A percentile compares a stretch with the other conserved stretches of the same genome.
Conservation (phyloP, 2,329 filamentous ascomycete species). For the Hymenoscyphus scutula region DNA sequence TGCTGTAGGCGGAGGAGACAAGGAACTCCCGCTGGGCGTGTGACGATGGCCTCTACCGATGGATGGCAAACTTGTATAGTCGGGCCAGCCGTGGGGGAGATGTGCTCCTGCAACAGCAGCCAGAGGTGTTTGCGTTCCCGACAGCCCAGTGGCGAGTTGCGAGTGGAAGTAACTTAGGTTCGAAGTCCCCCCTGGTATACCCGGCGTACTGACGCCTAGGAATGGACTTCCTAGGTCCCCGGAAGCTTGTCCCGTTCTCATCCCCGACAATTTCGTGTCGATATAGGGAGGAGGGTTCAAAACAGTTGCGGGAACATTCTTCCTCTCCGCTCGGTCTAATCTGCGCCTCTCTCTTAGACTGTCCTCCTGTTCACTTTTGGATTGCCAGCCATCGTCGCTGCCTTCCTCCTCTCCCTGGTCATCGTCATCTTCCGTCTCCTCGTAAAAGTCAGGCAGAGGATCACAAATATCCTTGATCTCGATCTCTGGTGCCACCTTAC, state of each 20-base stretch:
- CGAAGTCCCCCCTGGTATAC: constrained; percentile 68
- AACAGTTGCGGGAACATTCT: constrained; percentile 26
- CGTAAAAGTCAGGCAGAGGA: constrained; percentile 94
- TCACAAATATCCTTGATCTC: constrained; percentile 97
- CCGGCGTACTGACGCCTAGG: constrained; percentile 58
- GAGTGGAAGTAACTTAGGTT: constrained; percentile 82
- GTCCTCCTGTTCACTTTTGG: constrained; percentile 22
- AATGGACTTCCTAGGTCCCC: constrained; percentile 54
- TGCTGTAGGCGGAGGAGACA: constrained; percentile 37
- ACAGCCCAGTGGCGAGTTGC: constrained; percentile 67
- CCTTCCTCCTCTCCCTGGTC: constrained; percentile 51
- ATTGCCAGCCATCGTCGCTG: constrained; percentile 38
- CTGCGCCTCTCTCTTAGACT: constrained; percentile 37
- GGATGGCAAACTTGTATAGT: constrained; percentile 30
- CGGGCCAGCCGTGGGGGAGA: constrained; percentile 51
- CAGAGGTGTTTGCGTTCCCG: constrained; percentile 74
- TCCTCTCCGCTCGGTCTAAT: constrained; percentile 38
- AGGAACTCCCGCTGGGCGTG: constrained; percentile 33
- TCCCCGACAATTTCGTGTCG: constrained; percentile 39
- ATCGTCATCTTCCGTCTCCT: constrained; percentile 67
- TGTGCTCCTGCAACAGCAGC: constrained; percentile 75
- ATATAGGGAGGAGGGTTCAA: constrained; percentile 40
- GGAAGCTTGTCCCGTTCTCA: constrained; percentile 30
- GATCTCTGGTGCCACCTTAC: constrained; percentile 74
- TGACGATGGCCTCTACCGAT: constrained; percentile 28